Base-by-base conservation (phyloP, 2,329 filamentous ascomycete species). In the Pseudogymnoascus sp. region DNA sequence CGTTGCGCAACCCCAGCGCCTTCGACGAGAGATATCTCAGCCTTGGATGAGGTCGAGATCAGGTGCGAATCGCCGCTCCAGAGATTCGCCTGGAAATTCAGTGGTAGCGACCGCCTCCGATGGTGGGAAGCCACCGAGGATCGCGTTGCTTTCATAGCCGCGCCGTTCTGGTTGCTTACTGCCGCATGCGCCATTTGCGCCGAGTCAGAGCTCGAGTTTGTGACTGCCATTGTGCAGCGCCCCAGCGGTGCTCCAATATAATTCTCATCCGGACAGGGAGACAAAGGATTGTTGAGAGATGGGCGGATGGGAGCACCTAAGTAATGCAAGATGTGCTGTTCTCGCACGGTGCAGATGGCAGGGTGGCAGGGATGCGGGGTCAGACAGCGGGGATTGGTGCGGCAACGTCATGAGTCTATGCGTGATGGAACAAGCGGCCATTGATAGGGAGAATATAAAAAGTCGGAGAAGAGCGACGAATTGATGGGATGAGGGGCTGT, bases 101-200 rank as follows among this genome's bases (percentile, higher is more conserved):
- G 45, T 31, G 45, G 45, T 55, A 55, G 45, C 45, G 45, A 55
- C 26, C 45, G 45, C 45, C 45, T 55, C 26, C 45, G 45, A 55
- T 55, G 45, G 45, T 55, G 45, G 26, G 45, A 55, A 55, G 45
- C 45, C 45, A 55, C 45, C 45, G 45, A 55, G 45, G 45, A 55
- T 31, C 45, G 45, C 19, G 58, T 59, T 39, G 16, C 58, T 59
- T 59, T 59, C 33, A 39, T 37, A 39, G 58, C 58, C 58, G 58
- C 23, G 58, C 58, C 33, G 37, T 59, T 59, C 33, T 39, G 58
- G 23, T 10, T 37, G 37, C 33, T 37, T 23, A 59, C 58, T 37
- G 58, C 58, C 33, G 58, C 37, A 21, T 59, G 58, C 58, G 58
- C 58, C 58, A 59, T 59, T 55, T 55, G 45, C 45, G 45, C 45